These are phyloP conservation scores for Cladobotryum protrusum DNA, from an alignment of 2,329 filamentous ascomycete species.

Conservation along the genomic window DNA sequence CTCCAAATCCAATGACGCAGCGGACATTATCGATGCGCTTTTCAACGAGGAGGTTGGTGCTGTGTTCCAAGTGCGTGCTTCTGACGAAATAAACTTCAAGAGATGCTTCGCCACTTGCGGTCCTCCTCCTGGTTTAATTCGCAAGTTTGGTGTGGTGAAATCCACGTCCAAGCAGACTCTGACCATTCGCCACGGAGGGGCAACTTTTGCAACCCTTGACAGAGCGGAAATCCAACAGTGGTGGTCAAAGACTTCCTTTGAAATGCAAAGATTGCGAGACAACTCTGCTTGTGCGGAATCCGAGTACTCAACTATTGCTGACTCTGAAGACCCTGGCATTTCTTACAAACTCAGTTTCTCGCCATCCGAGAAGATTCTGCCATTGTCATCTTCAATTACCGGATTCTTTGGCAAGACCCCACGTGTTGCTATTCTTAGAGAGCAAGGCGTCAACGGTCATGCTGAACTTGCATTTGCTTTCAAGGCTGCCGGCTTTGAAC, in stretches of 20 bases:
- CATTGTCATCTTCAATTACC: conserved; percentile 43
- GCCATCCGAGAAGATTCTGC: conserved; percentile 69
- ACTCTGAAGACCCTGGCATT: conserved; percentile 74
- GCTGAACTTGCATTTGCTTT: conserved; percentile 99
- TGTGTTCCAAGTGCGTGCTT: conserved; percentile 87
- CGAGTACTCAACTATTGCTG: conserved; percentile 69
- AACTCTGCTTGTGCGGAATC: conserved; percentile 80
- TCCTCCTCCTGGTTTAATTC: conserved; percentile 72
- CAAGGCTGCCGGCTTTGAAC: conserved; percentile 80
- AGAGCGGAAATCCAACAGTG: conserved; percentile 73
- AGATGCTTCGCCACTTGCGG: conserved; percentile 88
- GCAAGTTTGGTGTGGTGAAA: conserved; percentile 74
- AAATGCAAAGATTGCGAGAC: conserved; percentile 86
- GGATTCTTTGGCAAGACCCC: conserved; percentile 53
- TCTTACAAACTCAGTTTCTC: conserved; percentile 78
- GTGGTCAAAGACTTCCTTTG: conserved; percentile 83
- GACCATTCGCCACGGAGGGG: conserved; percentile 64
- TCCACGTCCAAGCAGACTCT: conserved; percentile 66
- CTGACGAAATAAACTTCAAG: conserved; percentile 78
- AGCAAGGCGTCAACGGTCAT: conserved; percentile 92
- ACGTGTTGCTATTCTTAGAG: conserved; percentile 84
- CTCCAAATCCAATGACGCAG: conserved; percentile 53
- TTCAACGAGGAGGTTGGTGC: conserved; percentile 97
- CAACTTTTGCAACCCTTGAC: conserved; percentile 61
- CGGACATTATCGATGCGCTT: conserved; percentile 66